Percentiles rank a stretch among this genome's conserved stretches.
Evolutionary conservation across 495 filamentous ascomycete species (phyloP).

Genomic region (Lophiostoma macrostomum): DNA sequence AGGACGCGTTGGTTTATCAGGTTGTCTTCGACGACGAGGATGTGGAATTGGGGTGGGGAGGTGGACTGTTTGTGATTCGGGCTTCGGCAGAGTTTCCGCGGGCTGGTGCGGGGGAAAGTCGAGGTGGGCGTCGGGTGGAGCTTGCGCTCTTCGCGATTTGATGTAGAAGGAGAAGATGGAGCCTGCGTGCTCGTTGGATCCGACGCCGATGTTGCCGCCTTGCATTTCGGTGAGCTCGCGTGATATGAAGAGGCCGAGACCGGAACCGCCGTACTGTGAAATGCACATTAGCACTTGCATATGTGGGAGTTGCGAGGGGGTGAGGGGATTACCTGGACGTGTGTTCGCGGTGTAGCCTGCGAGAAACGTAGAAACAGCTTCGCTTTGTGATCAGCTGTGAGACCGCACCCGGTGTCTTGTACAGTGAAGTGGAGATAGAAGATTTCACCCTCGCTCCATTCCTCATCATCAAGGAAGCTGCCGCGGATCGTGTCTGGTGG

Average conservation of each 20-base stretch:
- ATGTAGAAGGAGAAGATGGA: slow-evolving; percentile 39
- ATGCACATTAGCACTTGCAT: too few species aligned
- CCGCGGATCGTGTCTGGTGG: slow-evolving; percentile 1
- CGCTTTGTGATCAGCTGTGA: slow-evolving; percentile 32
- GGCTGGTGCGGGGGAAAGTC: neutral
- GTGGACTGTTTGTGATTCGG: neutral
- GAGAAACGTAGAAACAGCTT: slow-evolving; percentile 33
- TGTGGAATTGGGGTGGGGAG: slow-evolving; percentile 12
- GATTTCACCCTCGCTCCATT: slow-evolving; percentile 35
- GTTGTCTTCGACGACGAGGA: slow-evolving; percentile 39
- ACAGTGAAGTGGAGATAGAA: slow-evolving; percentile 37
- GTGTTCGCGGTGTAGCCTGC: slow-evolving; percentile 39
- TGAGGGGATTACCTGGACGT: too few species aligned
- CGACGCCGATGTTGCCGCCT: slow-evolving; percentile 40
- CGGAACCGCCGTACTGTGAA: slow-evolving; percentile 37
- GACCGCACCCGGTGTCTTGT: slow-evolving; percentile 37
- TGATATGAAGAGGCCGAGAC: slow-evolving; percentile 39
- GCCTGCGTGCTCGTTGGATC: slow-evolving; percentile 29
- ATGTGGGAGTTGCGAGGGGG: too few species aligned
- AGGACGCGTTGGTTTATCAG: slow-evolving; percentile 40
- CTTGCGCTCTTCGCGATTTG: slow-evolving; percentile 29
- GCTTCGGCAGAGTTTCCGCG: neutral
- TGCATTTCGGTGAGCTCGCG: slow-evolving; percentile 34
- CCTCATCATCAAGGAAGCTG: slow-evolving; percentile 14
- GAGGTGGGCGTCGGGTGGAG: neutral